Conservation (phyloP, 352 stramenopile genomes). For the Pythium aphanidermatum region DNA sequence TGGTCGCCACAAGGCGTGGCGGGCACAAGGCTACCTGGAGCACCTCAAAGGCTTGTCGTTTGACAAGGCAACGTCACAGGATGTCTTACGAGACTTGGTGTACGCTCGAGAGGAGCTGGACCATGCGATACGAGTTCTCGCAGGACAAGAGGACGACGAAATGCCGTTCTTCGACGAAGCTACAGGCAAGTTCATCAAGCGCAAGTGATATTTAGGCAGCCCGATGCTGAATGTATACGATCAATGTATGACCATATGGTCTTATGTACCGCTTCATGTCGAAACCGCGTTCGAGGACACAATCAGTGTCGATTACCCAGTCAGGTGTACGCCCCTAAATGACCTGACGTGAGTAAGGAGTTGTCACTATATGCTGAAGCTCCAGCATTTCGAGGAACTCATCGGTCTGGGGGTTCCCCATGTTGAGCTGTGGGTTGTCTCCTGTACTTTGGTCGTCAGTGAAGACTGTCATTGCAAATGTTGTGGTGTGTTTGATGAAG, state of each 20-base stretch:
- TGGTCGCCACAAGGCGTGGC: conserved; percentile 22
- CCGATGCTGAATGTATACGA: not conserved
- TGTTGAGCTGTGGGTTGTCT: too few species aligned
- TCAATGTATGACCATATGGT: not conserved
- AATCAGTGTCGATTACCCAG: too few species aligned
- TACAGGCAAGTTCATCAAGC: conserved; percentile 22
- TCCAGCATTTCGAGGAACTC: conserved; percentile 88
- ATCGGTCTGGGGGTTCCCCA: conserved; percentile 96
- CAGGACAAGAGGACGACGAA: conserved; percentile 16
- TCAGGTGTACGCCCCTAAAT: too few species aligned
- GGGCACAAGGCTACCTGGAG: conserved; percentile 12
- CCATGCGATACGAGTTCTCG: conserved; percentile 19
- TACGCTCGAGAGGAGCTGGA: conserved; percentile 12
- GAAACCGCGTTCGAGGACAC: too few species aligned
- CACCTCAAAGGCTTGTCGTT: conserved; percentile 15
- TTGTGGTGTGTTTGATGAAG: conserved; percentile 89
- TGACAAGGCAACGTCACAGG: conserved; percentile 1
- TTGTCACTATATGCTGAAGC: conserved; percentile 92
- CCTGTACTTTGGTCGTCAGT: too few species aligned
- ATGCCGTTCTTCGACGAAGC: conserved; percentile 23
- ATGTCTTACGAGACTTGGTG: conserved; percentile 17
- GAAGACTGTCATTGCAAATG: too few species aligned
- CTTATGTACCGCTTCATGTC: too few species aligned
- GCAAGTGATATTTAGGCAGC: conserved; percentile 4
- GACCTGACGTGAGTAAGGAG: too few species aligned